Percentiles rank a stretch among this genome's conserved stretches.
phyloP scores from a whole-genome alignment of 306 rosid genomes.

The Quercus wislizeni region DNA sequence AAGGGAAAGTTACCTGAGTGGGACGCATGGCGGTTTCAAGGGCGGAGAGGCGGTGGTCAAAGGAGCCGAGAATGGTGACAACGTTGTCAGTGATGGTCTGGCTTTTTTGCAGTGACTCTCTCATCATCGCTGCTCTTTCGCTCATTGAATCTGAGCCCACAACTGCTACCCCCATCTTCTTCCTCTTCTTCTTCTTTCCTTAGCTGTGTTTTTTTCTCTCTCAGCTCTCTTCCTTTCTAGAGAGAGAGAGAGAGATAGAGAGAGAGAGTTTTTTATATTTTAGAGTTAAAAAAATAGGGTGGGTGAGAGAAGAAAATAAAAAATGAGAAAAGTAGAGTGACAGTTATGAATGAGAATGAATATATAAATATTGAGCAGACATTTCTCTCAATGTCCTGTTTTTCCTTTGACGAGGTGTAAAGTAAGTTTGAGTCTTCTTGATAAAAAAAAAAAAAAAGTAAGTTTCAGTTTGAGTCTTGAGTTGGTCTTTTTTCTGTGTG shows the following conservation, averaged over 20 bases:
- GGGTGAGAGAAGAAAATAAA: no score
- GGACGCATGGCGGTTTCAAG: slow-evolving; percentile 99
- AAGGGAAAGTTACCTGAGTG: slow-evolving; percentile 59
- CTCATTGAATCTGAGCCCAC: slow-evolving; percentile 60
- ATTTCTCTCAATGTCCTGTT: no score
- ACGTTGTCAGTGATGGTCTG: slow-evolving; percentile 87
- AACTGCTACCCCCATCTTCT: slow-evolving; percentile 52
- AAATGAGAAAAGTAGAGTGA: no score
- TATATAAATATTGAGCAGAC: no score
- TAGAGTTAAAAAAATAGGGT: no score
- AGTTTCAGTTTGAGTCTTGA: no score
- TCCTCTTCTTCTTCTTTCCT: slow-evolving; percentile 2
- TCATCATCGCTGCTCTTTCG: slow-evolving; percentile 73
- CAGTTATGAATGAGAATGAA: no score
- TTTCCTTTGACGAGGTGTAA: no score
- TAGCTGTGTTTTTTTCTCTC: background rate
- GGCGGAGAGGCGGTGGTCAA: slow-evolving; percentile 96
- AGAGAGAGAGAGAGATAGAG: background rate
- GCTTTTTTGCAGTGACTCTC: slow-evolving; percentile 86
- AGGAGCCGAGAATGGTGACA: slow-evolving; percentile 87
- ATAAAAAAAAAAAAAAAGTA: no score
- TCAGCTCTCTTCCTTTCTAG: background rate
- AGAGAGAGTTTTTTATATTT: background rate
- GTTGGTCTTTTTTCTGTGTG: no score
- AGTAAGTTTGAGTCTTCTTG: no score